Evolutionary conservation across 176 grass and related monocot genomes (phyloP).

Genomic region (Pontederia paniculata): DNA sequence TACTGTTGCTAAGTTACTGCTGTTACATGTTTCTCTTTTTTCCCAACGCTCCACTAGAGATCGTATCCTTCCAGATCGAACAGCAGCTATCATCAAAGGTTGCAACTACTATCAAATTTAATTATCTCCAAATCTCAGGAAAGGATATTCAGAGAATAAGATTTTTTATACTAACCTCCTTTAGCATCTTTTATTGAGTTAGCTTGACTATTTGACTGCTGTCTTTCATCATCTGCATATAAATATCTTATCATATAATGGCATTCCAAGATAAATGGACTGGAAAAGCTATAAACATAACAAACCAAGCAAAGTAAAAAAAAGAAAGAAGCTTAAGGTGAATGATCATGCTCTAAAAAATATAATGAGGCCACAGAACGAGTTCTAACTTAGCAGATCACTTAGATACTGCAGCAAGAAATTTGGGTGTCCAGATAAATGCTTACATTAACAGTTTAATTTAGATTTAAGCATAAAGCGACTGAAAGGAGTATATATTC

Average conservation of each 20-base stretch:
- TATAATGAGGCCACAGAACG: too few relatives aligned
- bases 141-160: too few relatives aligned
- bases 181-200: constrained; percentile 70
- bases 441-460: too few relatives aligned
- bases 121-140: neutral
- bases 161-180: constrained; percentile 38
- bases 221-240: constrained; percentile 46
- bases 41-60: constrained; percentile 89
- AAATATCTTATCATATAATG: neutral
- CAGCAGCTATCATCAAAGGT: constrained; percentile 68
- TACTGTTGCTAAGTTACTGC: constrained; percentile 27
- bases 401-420: too few relatives aligned
- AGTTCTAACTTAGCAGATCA: too few relatives aligned
- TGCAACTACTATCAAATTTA: constrained; percentile 20
- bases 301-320: neutral
- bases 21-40: constrained; percentile 58
- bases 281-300: neutral
- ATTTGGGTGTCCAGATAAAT: too few relatives aligned
- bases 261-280: neutral
- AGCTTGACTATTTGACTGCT: constrained; percentile 51
- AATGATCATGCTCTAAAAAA: too few relatives aligned
- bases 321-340: too few relatives aligned
- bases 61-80: constrained; percentile 78
- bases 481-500: too few relatives aligned
- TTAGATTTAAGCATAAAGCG: too few relatives aligned